These are phyloP conservation scores for Silene uniflora DNA, from an alignment of 148 eudicot species.

Conservation along the genomic window DNA sequence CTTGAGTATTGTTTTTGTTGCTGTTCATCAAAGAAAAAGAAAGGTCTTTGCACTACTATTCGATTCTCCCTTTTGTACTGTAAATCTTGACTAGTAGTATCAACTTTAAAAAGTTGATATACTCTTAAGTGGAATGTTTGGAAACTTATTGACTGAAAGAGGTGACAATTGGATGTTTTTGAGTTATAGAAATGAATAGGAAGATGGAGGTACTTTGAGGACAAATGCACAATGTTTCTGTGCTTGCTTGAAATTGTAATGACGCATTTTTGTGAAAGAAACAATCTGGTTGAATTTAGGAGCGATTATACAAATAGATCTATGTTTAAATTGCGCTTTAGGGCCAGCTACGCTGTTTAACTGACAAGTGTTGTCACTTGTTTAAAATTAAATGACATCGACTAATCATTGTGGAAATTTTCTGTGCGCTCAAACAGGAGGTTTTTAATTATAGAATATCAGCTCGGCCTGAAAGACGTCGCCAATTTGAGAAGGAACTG, in stretches of 20 bases:
- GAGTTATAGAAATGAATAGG: background rate
- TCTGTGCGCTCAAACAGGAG: constrained; percentile 51
- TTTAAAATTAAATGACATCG: background rate
- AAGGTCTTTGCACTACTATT: background rate
- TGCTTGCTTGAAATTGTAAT: background rate
- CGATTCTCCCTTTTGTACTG: too few species aligned
- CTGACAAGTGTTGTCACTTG: background rate
- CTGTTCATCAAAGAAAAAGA: background rate
- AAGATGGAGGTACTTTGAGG: background rate
- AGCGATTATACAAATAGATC: background rate
- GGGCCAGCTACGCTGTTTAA: background rate
- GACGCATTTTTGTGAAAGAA: background rate
- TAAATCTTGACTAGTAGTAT: too few species aligned
- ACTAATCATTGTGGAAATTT: background rate
- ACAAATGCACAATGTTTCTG: background rate
- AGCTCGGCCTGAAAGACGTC: constrained; percentile 96
- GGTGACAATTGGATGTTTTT: background rate
- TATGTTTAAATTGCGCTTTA: constrained; percentile 2
- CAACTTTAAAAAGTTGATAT: background rate
- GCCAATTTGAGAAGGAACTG: constrained; percentile 86
- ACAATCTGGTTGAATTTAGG: background rate
- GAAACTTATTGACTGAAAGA: background rate
- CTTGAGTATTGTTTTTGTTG: too few species aligned
- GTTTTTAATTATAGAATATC: constrained; percentile 86
- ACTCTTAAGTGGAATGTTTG: background rate